These are phyloP conservation scores for Talaromyces sp. DNA, from an alignment of 2,329 filamentous ascomycete species.

Conservation along the genomic window DNA sequence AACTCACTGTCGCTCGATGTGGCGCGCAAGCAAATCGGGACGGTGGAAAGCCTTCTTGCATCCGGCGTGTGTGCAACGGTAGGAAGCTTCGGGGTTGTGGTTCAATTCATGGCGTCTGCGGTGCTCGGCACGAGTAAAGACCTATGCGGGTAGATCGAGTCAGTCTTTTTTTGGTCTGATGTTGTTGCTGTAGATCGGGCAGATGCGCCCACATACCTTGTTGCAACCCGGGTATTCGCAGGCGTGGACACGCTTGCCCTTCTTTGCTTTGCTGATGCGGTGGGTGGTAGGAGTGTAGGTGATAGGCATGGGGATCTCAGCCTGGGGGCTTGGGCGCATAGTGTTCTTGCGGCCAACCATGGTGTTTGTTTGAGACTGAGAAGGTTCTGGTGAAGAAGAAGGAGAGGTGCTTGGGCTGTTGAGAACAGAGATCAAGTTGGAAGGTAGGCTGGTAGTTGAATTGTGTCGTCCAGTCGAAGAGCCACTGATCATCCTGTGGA, in stretches of 20 bases:
- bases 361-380: constrained; percentile 12
- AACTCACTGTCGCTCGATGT: constrained; percentile 55
- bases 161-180: constrained; percentile 7
- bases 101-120: constrained; percentile 53
- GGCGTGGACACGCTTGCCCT: constrained; percentile 54
- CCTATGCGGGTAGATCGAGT: constrained; percentile 29
- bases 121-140: constrained; percentile 55
- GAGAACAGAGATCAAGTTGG: constrained; percentile 25
- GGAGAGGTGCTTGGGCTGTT: constrained; percentile 24
- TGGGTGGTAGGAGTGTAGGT: constrained; percentile 54
- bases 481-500: constrained; percentile 25
- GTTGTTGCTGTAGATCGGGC: constrained; percentile 5
- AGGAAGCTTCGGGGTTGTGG: constrained; percentile 52
- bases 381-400: constrained; percentile 22
- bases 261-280: constrained; percentile 56
- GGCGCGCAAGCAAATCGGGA: constrained; percentile 50
- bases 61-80: constrained; percentile 45
- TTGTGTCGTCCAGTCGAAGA: constrained; percentile 26
- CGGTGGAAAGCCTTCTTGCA: constrained; percentile 54
- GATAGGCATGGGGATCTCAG: constrained; percentile 38
- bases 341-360: constrained; percentile 27
- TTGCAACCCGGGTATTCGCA: constrained; percentile 52
- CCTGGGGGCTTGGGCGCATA: constrained; percentile 34
- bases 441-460: constrained; percentile 16
- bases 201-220: constrained; percentile 43